Evolutionary conservation across 2,329 filamentous ascomycete genomes (phyloP), one percentile per base, ranked within the genome.

Genomic region (Sporothrix luriei): DNA sequence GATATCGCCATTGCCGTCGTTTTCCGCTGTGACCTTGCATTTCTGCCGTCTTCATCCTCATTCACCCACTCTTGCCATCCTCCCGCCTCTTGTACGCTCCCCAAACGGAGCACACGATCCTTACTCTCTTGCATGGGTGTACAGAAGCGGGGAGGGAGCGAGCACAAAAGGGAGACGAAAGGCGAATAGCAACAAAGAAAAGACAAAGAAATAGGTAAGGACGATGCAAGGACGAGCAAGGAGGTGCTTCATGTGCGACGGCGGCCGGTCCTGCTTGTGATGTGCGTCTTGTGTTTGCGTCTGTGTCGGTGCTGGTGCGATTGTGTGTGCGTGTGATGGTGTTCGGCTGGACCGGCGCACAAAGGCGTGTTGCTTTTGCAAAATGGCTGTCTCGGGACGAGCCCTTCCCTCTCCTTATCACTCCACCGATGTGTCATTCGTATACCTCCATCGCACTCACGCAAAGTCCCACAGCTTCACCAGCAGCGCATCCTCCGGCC

Each of bases 391-490:
- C 38, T 46, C 57, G 57, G 38, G 21, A 62, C 26, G 33, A 46
- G 57, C 21, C 57, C 57, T 62, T 46, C 4, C 40, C 40, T 13
- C 40, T 43, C 11, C 40, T 43, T 13, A 40, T 4, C 38, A 40
- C 38, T 40, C 5, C 38, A 5, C 10, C 38, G 5, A 40, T 40
- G 7, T 14, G 2, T 43, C 14, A 13, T 43, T 13, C 11, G 40
- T 43, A 16, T 10, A 2, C 4, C 11, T 7, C 29, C 33, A 6
- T 33, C 33, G 33, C 3, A 33, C 33, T 73, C 68, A 77, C 3
- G 74, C 71, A 74, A 90, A 90, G 71, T 86, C 83, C 87, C 88
- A 90, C 38, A 90, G 78, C 76, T 84, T 87, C 59, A 85, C 85
- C 26, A 90, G 74, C 46, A 90, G 77, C 70, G 80, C 85, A 74